phyloP scores from a whole-genome alignment of 192 early-diverging fungal species.

The Coemansia sp. region DNA sequence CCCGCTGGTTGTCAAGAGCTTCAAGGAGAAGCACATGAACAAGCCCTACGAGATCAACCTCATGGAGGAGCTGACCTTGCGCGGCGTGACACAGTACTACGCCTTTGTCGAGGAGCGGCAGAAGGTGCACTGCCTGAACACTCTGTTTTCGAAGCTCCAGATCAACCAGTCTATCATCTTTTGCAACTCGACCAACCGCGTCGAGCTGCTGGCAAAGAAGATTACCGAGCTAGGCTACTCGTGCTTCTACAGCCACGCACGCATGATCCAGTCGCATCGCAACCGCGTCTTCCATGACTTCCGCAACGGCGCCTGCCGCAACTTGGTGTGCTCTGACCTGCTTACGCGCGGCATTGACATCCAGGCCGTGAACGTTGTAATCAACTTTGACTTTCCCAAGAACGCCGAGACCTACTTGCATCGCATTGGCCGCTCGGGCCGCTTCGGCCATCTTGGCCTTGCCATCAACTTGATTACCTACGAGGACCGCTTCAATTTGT shows the following conservation, averaged over 20 bases:
- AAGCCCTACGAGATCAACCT: slow-evolving; percentile 99
- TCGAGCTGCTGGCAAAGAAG: slow-evolving; percentile 97
- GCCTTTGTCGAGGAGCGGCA: slow-evolving; percentile 98
- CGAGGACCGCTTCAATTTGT: slow-evolving; percentile 96
- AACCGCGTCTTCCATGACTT: slow-evolving; percentile 99
- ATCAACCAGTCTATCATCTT: slow-evolving; percentile 99
- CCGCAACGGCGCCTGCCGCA: slow-evolving; percentile 94
- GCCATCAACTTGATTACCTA: slow-evolving; percentile 99
- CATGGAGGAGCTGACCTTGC: slow-evolving; percentile 98
- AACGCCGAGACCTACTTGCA: slow-evolving; percentile 99
- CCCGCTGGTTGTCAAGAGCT: slow-evolving; percentile 94
- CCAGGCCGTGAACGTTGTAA: slow-evolving; percentile 99
- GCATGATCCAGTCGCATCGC: slow-evolving; percentile 97
- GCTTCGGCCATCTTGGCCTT: slow-evolving; percentile 92
- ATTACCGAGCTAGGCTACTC: slow-evolving; percentile 99
- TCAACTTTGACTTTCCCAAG: slow-evolving; percentile 99
- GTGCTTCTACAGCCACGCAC: slow-evolving; percentile 98
- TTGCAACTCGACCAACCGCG: slow-evolving; percentile 98
- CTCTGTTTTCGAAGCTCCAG: slow-evolving; percentile 97
- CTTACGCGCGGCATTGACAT: slow-evolving; percentile 99
- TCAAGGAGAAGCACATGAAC: slow-evolving; percentile 95
- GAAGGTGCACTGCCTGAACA: slow-evolving; percentile 92
- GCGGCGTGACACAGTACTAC: slow-evolving; percentile 99
- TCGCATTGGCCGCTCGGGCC: slow-evolving; percentile 96
- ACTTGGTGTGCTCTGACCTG: slow-evolving; percentile 97